Evolutionary conservation across 1,284 basidiomycete species (phyloP).

Genomic region (Heterobasidion irregulare): DNA sequence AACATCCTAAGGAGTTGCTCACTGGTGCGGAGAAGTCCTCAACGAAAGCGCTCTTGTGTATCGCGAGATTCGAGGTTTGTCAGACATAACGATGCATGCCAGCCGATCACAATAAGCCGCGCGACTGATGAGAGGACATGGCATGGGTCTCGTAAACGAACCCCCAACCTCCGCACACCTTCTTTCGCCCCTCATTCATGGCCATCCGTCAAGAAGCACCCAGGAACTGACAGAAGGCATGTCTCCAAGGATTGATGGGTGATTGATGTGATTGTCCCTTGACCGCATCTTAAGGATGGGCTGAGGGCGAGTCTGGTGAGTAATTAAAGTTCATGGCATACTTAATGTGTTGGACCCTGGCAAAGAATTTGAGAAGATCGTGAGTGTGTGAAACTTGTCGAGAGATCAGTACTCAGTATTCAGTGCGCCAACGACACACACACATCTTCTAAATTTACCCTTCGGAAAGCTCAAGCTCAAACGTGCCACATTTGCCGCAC

Average conservation of each 20-base stretch:
- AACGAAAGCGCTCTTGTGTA: not conserved
- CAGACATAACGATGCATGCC: not conserved
- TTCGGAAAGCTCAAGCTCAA: not conserved
- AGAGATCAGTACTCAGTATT: too few relatives aligned
- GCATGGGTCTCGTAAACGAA: not conserved
- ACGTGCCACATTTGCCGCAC: not conserved
- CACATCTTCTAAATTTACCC: not conserved
- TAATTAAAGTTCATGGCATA: not conserved
- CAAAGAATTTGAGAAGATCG: not conserved
- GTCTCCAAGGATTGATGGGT: too few relatives aligned
- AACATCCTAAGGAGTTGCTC: not conserved
- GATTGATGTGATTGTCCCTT: too few relatives aligned
- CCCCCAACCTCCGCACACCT: too few relatives aligned
- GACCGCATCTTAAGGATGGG: too few relatives aligned
- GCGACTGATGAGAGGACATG: not conserved
- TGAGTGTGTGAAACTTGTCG: not conserved
- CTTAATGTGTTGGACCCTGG: not conserved
- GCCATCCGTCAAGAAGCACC: too few relatives aligned
- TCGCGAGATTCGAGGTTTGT: not conserved
- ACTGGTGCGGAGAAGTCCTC: not conserved
- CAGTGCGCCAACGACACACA: too few relatives aligned
- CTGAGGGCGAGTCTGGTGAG: not conserved
- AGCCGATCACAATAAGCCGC: not conserved
- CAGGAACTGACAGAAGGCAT: too few relatives aligned
- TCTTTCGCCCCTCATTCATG: too few relatives aligned